These are phyloP conservation scores for Stentor roeselii DNA, from an alignment of 73 alveolate genomes.

Conservation along the genomic window DNA sequence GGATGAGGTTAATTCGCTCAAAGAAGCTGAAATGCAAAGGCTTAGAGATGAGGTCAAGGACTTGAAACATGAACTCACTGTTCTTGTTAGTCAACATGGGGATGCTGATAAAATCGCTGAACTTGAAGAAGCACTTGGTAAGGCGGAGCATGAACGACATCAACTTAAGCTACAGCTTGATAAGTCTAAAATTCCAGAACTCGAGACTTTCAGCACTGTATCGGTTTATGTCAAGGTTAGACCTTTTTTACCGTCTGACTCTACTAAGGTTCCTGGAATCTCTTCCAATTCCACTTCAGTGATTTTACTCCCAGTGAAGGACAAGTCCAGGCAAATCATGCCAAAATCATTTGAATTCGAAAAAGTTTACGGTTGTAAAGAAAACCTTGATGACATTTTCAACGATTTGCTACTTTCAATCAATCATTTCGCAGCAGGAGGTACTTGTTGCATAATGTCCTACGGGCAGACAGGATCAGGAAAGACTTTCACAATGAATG, in stretches of 20 bases:
- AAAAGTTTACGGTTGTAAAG: not conserved
- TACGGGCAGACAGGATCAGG: constrained; percentile 31
- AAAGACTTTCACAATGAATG: constrained; percentile 27
- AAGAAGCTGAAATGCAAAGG: constrained; percentile 10
- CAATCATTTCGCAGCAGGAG: not conserved
- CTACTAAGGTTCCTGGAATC: not conserved
- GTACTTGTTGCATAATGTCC: constrained; percentile 20
- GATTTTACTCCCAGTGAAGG: not conserved
- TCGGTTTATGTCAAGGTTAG: constrained; percentile 3
- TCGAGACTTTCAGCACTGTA: not conserved
- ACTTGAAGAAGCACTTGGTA: not conserved
- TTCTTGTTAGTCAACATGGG: not conserved
- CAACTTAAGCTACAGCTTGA: too few relatives aligned
- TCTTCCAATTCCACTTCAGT: not conserved
- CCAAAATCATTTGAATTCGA: not conserved
- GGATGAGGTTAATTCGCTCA: not conserved
- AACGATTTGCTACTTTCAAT: not conserved
- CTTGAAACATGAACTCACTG: not conserved
- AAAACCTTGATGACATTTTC: not conserved
- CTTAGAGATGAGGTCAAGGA: constrained; percentile 5
- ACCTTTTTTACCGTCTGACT: not conserved
- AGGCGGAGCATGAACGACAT: not conserved
- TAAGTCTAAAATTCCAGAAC: not conserved
- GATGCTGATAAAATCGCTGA: not conserved
- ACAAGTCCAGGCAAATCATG: too few relatives aligned